phyloP scores from a whole-genome alignment of 108 stramenopile species.

The Nitzschia sp. region DNA sequence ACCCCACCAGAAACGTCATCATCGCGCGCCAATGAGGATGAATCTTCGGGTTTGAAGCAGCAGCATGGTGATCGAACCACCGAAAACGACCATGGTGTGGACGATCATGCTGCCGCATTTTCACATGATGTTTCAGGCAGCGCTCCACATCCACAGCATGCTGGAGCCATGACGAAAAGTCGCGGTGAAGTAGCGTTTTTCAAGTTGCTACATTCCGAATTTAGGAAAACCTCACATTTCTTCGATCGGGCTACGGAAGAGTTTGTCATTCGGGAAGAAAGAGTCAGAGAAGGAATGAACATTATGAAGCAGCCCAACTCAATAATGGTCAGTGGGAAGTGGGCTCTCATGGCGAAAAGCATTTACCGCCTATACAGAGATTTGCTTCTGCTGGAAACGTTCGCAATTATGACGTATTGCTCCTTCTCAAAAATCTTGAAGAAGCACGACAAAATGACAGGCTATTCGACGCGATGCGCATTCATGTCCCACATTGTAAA shows the following conservation, averaged over 20 bases:
- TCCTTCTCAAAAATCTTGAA: slow-evolving; percentile 97
- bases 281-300: slow-evolving; percentile 83
- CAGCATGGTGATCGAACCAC: slow-evolving; percentile 31
- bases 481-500: slow-evolving; percentile 88
- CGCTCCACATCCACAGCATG: background rate
- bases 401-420: slow-evolving; percentile 98
- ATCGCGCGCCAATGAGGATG: background rate
- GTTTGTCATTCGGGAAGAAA: slow-evolving; percentile 80
- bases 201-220: slow-evolving; percentile 82
- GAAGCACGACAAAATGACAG: slow-evolving; percentile 98
- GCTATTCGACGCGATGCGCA: slow-evolving; percentile 73
- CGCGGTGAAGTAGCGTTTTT: slow-evolving; percentile 92
- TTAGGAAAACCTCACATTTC: slow-evolving; percentile 89
- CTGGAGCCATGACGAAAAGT: slow-evolving; percentile 29
- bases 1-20: background rate
- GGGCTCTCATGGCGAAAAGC: slow-evolving; percentile 86
- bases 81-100: slow-evolving; percentile 2
- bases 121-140: background rate
- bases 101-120: background rate
- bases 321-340: slow-evolving; percentile 80
- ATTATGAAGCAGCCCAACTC: slow-evolving; percentile 78
- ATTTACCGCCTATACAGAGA: slow-evolving; percentile 91
- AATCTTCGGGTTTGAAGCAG: background rate
- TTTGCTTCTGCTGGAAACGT: slow-evolving; percentile 95
- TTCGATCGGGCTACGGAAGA: slow-evolving; percentile 78